These are phyloP conservation scores for Dalechampia spathulata DNA, from an alignment of 441 rosid species.

Conservation along the genomic window DNA sequence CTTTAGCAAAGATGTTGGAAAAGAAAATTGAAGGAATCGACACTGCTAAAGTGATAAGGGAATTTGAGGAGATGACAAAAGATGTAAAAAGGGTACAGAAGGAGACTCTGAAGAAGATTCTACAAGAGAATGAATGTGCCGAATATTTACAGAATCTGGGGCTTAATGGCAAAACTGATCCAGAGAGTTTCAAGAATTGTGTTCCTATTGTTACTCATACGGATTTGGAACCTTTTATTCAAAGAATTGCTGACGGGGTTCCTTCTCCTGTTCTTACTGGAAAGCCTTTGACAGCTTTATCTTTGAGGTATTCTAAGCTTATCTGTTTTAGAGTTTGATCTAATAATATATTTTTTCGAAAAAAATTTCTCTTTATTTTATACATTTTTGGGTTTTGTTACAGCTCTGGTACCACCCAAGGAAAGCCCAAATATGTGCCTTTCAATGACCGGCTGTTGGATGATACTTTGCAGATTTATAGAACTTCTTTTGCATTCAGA, in stretches of 20 bases:
- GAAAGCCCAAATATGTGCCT: slow-evolving; percentile 78
- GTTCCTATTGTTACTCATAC: slow-evolving; percentile 71
- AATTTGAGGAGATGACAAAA: slow-evolving; percentile 59
- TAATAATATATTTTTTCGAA: too few relatives aligned
- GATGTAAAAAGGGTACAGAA: slow-evolving; percentile 60
- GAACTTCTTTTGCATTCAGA: slow-evolving; percentile 84
- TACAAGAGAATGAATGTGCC: slow-evolving; percentile 61
- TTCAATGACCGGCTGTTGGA: slow-evolving; percentile 81
- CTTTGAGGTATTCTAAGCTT: slow-evolving; percentile 45
- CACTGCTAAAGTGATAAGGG: slow-evolving; percentile 49
- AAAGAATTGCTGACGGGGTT: slow-evolving; percentile 65
- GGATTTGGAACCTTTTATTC: slow-evolving; percentile 70
- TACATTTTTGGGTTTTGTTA: background rate
- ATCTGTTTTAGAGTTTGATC: too few relatives aligned
- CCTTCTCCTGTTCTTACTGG: slow-evolving; percentile 62
- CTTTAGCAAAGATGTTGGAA: slow-evolving; percentile 51
- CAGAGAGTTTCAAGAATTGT: slow-evolving; percentile 55
- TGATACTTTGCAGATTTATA: slow-evolving; percentile 68
- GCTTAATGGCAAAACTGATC: slow-evolving; percentile 62
- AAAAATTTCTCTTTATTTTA: too few relatives aligned
- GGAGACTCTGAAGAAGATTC: slow-evolving; percentile 62
- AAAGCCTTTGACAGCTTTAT: slow-evolving; percentile 59
- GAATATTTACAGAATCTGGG: slow-evolving; percentile 68
- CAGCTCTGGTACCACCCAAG: slow-evolving; percentile 96
- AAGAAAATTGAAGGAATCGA: slow-evolving; percentile 40